A percentile compares a stretch with the other conserved stretches of the same genome.
Evolutionary conservation across 805 yeast genomes (phyloP).

Genomic region (Metschnikowia sp.): DNA sequence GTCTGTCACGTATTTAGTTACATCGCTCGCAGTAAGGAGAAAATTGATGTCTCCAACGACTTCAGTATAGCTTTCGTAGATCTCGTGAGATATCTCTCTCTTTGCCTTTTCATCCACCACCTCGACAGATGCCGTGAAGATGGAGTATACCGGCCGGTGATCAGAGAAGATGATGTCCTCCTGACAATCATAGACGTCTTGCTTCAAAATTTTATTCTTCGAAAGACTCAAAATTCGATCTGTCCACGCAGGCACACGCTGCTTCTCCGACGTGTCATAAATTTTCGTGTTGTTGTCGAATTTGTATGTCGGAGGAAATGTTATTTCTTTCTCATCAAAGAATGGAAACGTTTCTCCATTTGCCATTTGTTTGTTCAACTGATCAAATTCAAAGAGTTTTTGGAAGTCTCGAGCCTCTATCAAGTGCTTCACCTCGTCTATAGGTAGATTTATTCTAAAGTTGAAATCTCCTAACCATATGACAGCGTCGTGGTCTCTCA

Average conservation of each 20-base stretch:
- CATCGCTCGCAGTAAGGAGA: constrained; percentile 27
- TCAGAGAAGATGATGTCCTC: constrained; percentile 69
- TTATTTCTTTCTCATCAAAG: constrained; percentile 76
- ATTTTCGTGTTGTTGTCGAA: constrained; percentile 79
- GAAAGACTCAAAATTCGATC: constrained; percentile 71
- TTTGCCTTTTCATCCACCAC: constrained; percentile 63
- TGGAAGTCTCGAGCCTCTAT: constrained; percentile 47
- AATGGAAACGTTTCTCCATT: constrained; percentile 73
- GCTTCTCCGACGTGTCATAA: constrained; percentile 89
- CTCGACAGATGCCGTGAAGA: constrained; percentile 59
- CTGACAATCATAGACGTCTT: constrained; percentile 56
- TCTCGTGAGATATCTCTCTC: constrained; percentile 49
- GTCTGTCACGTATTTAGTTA: constrained; percentile 24
- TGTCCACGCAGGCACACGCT: constrained; percentile 96
- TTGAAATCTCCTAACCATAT: constrained; percentile 95
- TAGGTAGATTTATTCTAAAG: constrained; percentile 70
- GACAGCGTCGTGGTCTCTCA: constrained; percentile 76
- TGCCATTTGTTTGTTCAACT: constrained; percentile 71
- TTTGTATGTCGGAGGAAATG: constrained; percentile 89
- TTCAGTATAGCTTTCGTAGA: constrained; percentile 54
- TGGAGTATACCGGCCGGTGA: constrained; percentile 84
- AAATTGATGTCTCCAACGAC: constrained; percentile 45
- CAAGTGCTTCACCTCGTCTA: constrained; percentile 60
- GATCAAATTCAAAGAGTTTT: constrained; percentile 68
- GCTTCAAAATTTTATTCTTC: constrained; percentile 56